These are phyloP conservation scores for Nakazawaea ernobii DNA, from an alignment of 805 yeast genomes.

Conservation along the genomic window DNA sequence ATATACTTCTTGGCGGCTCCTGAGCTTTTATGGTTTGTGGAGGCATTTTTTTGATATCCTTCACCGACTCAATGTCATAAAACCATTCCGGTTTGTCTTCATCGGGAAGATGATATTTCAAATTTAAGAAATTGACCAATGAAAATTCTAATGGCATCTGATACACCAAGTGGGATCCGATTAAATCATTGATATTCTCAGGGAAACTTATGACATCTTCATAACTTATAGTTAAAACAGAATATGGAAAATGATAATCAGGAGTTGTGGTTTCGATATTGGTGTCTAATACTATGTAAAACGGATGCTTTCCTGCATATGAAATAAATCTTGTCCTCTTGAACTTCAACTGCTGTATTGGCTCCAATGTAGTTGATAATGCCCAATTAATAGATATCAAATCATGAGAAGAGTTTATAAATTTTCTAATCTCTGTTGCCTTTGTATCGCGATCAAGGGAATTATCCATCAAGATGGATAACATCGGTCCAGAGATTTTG, in stretches of 20 bases:
- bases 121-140: conserved; percentile 24
- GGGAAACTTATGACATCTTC: conserved; percentile 30
- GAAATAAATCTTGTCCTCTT: conserved; percentile 17
- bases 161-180: conserved; percentile 42
- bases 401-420: not conserved
- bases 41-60: conserved; percentile 43
- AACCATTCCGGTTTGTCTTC: conserved; percentile 26
- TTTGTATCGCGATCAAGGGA: not conserved
- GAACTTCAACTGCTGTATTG: conserved; percentile 13
- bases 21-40: conserved; percentile 7
- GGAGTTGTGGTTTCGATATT: conserved; percentile 15
- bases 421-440: not conserved
- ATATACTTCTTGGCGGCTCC: conserved; percentile 18
- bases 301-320: conserved; percentile 17
- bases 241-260: conserved; percentile 35
- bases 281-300: conserved; percentile 26
- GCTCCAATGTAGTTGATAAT: conserved; percentile 18
- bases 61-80: conserved; percentile 16
- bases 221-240: conserved; percentile 43
- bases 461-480: not conserved
- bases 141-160: conserved; percentile 14
- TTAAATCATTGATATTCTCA: conserved; percentile 30
- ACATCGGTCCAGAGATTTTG: not conserved
- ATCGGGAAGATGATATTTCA: conserved; percentile 19
- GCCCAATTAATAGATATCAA: conserved; percentile 20